Evolutionary conservation across 1,284 basidiomycete genomes (phyloP).

Genomic region (Trichosporon faecale): DNA sequence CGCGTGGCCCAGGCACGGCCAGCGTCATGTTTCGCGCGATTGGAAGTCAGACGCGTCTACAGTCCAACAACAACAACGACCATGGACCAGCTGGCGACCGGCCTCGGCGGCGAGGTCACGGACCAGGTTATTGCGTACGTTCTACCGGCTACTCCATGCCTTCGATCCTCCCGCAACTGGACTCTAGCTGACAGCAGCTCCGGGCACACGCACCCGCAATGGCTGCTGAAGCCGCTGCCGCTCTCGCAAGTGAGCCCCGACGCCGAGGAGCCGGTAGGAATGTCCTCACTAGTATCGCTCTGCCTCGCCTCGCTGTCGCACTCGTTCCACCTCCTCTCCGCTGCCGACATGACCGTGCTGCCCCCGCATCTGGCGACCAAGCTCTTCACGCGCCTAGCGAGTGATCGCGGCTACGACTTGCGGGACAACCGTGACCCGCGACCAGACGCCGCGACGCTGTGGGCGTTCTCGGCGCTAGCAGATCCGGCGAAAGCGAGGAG

Average conservation of each 20-base stretch:
- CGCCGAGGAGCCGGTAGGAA: slow-evolving; percentile 13
- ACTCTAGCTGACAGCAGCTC: slow-evolving; percentile 27
- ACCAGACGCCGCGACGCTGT: slow-evolving; percentile 44
- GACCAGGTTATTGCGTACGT: slow-evolving; percentile 20
- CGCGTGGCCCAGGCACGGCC: background rate
- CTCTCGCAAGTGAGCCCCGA: slow-evolving; percentile 28
- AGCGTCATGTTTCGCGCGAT: background rate
- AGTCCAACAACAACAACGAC: background rate
- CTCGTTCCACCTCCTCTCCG: slow-evolving; percentile 32
- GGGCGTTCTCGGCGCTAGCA: slow-evolving; percentile 31
- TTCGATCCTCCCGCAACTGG: too few species aligned
- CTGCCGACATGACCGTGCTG: slow-evolving; percentile 24
- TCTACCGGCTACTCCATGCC: too few species aligned
- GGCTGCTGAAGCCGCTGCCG: slow-evolving; percentile 39
- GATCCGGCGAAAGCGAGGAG: slow-evolving; percentile 27
- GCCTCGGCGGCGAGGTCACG: slow-evolving; percentile 23
- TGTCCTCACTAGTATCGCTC: slow-evolving; percentile 28
- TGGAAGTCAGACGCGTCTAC: background rate
- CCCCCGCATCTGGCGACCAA: slow-evolving; percentile 23
- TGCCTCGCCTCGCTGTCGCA: slow-evolving; percentile 36
- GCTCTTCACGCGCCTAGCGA: slow-evolving; percentile 30
- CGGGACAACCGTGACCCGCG: background rate
- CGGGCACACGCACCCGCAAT: slow-evolving; percentile 27
- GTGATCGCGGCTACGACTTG: slow-evolving; percentile 11
- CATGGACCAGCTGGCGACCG: slow-evolving; percentile 57